phyloP scores from a whole-genome alignment of 1,284 basidiomycete species.

The Ceratobasidium sp. region DNA sequence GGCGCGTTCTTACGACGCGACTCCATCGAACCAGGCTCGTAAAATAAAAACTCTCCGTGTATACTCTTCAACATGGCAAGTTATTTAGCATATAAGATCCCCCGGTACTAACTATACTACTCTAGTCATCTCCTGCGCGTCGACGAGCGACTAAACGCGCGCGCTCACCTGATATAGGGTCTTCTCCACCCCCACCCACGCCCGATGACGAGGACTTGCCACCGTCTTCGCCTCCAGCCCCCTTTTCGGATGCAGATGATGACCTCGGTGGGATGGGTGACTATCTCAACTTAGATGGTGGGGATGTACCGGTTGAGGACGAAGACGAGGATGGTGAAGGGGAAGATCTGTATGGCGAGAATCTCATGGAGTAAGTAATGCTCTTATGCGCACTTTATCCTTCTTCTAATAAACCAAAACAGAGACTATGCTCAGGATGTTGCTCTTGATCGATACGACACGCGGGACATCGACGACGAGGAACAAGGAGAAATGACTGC shows the following conservation, averaged over 20 bases:
- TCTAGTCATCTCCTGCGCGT: constrained; percentile 32
- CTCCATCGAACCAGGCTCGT: constrained; percentile 11
- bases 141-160: constrained; percentile 43
- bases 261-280: constrained; percentile 77
- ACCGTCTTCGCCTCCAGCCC: constrained; percentile 80
- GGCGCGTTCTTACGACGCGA: constrained; percentile 38
- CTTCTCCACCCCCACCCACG: constrained; percentile 35
- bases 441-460: constrained; percentile 86
- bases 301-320: constrained; percentile 66
- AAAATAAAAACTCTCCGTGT: neutral
- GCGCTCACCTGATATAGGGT: constrained; percentile 40
- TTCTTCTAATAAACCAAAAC: constrained; percentile 15
- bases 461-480: constrained; percentile 80
- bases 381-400: neutral
- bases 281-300: constrained; percentile 63
- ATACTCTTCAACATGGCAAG: constrained; percentile 23
- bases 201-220: constrained; percentile 62
- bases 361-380: constrained; percentile 69
- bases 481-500: constrained; percentile 76
- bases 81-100: neutral
- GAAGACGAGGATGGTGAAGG: constrained; percentile 86
- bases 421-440: constrained; percentile 90
- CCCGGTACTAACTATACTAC: neutral
- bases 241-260: constrained; percentile 88
- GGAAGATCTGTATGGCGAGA: constrained; percentile 91